Evolutionary conservation across 2,329 filamentous ascomycete species (phyloP).

Genomic region (Epichloe sylvatica): DNA sequence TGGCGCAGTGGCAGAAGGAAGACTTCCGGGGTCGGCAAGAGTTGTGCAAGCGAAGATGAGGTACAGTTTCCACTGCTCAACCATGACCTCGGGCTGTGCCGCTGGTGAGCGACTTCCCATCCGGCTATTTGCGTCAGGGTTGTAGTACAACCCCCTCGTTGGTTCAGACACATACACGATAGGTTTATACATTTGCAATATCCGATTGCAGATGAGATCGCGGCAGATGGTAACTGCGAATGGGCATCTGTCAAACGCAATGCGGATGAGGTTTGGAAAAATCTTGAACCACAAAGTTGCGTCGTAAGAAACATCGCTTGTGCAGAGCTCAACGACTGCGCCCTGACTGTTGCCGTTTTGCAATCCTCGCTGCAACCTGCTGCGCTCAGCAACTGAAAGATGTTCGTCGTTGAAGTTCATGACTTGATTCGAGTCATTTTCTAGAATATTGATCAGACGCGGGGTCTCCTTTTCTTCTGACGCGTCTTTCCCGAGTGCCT

Average conservation of each 20-base stretch:
- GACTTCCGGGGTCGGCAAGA: slow-evolving; percentile 64
- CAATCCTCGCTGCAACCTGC: slow-evolving; percentile 78
- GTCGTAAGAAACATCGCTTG: slow-evolving; percentile 89
- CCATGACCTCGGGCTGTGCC: slow-evolving; percentile 69
- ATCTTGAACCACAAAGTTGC: slow-evolving; percentile 95
- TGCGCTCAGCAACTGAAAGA: slow-evolving; percentile 81
- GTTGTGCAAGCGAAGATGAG: slow-evolving; percentile 95
- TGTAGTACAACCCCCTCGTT: slow-evolving; percentile 49
- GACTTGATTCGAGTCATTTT: slow-evolving; percentile 75
- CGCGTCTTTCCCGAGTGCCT: slow-evolving; percentile 59
- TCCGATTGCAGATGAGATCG: slow-evolving; percentile 82
- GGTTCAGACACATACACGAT: slow-evolving; percentile 70
- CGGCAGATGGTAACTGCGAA: slow-evolving; percentile 83
- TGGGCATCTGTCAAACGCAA: slow-evolving; percentile 80
- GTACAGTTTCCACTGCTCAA: slow-evolving; percentile 98
- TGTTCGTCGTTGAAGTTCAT: slow-evolving; percentile 89
- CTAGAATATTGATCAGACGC: slow-evolving; percentile 81
- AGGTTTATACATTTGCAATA: slow-evolving; percentile 82
- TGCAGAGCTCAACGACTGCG: slow-evolving; percentile 83
- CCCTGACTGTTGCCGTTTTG: slow-evolving; percentile 72
- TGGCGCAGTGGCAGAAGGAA: slow-evolving; percentile 26
- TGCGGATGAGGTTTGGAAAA: slow-evolving; percentile 85
- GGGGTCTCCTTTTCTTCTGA: slow-evolving; percentile 46
- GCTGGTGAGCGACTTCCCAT: slow-evolving; percentile 43
- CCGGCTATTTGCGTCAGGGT: slow-evolving; percentile 42